phyloP scores from a whole-genome alignment of 208 protist genomes.

The Eutreptiella sp. region DNA sequence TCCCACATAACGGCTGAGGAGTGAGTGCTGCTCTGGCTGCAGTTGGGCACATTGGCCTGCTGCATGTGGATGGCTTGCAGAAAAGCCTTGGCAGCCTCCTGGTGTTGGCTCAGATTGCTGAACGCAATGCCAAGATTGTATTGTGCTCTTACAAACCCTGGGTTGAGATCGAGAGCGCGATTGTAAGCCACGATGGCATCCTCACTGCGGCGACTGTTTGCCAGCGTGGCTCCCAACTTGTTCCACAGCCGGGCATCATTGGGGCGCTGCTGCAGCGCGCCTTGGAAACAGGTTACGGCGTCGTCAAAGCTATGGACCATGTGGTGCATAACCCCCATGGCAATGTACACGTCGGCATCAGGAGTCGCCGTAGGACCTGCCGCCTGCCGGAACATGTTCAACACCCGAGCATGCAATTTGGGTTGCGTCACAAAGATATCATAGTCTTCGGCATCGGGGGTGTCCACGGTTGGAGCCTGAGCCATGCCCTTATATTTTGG shows the following conservation, averaged over 20 bases:
- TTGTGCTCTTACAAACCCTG: slow-evolving; percentile 69
- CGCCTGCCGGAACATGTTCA: slow-evolving; percentile 57
- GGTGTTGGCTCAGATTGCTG: slow-evolving; percentile 64
- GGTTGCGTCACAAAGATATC: slow-evolving; percentile 55
- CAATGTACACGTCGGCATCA: slow-evolving; percentile 58
- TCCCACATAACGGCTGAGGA: slow-evolving; percentile 75
- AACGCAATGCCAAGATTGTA: slow-evolving; percentile 79
- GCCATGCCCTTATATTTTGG: slow-evolving; percentile 52
- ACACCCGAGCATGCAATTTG: slow-evolving; percentile 49
- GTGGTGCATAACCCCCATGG: slow-evolving; percentile 71
- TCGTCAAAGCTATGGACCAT: slow-evolving; percentile 63
- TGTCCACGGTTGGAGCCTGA: slow-evolving; percentile 33
- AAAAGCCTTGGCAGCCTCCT: slow-evolving; percentile 42
- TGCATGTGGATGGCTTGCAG: slow-evolving; percentile 66
- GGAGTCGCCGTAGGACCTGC: slow-evolving; percentile 65
- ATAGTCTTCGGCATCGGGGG: slow-evolving; percentile 36
- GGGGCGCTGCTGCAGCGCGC: slow-evolving; percentile 57
- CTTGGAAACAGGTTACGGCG: slow-evolving; percentile 61
- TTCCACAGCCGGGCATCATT: slow-evolving; percentile 71
- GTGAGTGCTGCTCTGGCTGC: too few relatives aligned
- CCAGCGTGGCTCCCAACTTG: slow-evolving; percentile 76
- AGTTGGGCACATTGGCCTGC: slow-evolving; percentile 55
- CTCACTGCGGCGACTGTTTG: slow-evolving; percentile 57
- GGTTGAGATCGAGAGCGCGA: slow-evolving; percentile 71
- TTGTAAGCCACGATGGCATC: slow-evolving; percentile 74